Evolutionary conservation across 2,329 filamentous ascomycete species (phyloP).

Genomic region (Epicoccum nigrum): DNA sequence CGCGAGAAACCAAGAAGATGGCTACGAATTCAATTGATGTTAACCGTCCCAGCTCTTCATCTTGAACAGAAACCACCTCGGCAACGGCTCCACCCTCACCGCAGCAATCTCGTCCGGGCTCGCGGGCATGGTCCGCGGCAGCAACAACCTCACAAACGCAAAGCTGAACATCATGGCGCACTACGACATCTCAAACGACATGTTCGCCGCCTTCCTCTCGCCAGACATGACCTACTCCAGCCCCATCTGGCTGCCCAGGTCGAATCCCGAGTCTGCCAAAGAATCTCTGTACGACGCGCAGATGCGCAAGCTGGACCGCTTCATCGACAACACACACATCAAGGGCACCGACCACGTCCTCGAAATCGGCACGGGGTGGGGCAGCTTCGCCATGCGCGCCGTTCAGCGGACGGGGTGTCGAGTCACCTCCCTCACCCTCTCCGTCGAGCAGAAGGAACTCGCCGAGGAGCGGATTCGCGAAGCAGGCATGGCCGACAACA

Average conservation of each 20-base stretch:
- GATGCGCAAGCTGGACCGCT: conserved; percentile 68
- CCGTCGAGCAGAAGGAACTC: conserved; percentile 70
- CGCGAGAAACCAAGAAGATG: neutral
- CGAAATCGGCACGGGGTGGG: conserved; percentile 79
- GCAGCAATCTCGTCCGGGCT: conserved; percentile 65
- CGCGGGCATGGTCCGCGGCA: conserved; percentile 58
- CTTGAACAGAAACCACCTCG: conserved; percentile 66
- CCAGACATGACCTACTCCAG: conserved; percentile 80
- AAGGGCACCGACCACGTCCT: conserved; percentile 71
- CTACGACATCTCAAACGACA: conserved; percentile 77
- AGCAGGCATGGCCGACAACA: conserved; percentile 65
- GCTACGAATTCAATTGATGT: conserved; percentile 25
- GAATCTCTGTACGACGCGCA: conserved; percentile 71
- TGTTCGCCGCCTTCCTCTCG: conserved; percentile 76
- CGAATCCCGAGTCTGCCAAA: conserved; percentile 49
- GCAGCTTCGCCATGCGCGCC: conserved; percentile 73
- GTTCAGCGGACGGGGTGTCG: conserved; percentile 69
- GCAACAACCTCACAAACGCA: conserved; percentile 58
- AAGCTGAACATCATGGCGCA: conserved; percentile 71
- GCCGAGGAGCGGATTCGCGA: conserved; percentile 68
- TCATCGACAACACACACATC: conserved; percentile 69
- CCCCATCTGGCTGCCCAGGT: conserved; percentile 65
- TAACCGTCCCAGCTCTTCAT: conserved; percentile 69
- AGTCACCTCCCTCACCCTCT: conserved; percentile 72
- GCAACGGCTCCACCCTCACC: conserved; percentile 67